A percentile compares a stretch with the other conserved stretches of the same genome.
These are phyloP conservation scores for Tieghemostelium lacteum DNA, from an alignment of 78 protist species.

Conservation along the genomic window DNA sequence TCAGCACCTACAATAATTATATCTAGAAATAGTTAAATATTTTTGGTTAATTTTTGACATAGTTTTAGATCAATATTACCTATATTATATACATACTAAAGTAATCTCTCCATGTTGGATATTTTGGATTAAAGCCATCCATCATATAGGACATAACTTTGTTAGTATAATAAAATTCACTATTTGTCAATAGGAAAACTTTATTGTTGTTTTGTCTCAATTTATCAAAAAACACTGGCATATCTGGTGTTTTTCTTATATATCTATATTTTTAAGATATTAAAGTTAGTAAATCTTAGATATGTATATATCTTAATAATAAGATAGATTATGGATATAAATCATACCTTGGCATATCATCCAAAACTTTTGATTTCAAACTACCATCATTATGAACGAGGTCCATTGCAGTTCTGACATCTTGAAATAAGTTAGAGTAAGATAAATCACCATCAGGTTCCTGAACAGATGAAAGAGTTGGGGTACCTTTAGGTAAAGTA, in stretches of 20 bases:
- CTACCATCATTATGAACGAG: slow-evolving; percentile 74
- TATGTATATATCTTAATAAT: neutral
- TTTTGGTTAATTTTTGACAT: neutral
- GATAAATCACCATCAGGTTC: slow-evolving; percentile 39
- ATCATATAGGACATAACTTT: slow-evolving; percentile 78
- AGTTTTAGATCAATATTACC: neutral
- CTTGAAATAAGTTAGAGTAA: slow-evolving; percentile 69
- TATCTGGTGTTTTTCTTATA: slow-evolving; percentile 67
- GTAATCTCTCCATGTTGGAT: slow-evolving; percentile 78
- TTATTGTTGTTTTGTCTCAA: slow-evolving; percentile 61
- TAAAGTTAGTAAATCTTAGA: neutral
- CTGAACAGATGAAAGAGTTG: neutral
- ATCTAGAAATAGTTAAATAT: slow-evolving; percentile 11
- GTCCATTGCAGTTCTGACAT: slow-evolving; percentile 75
- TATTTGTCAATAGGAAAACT: slow-evolving; percentile 75
- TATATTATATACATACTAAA: too few relatives aligned
- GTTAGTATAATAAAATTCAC: slow-evolving; percentile 76
- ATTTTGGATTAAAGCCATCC: slow-evolving; percentile 31
- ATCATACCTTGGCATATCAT: slow-evolving; percentile 69
- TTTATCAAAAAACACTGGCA: slow-evolving; percentile 70
- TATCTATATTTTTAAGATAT: slow-evolving; percentile 20
- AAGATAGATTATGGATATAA: neutral
- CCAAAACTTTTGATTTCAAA: slow-evolving; percentile 71
- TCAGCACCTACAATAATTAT: slow-evolving; percentile 81
- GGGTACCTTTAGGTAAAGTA: too few relatives aligned